Percentiles rank a stretch among this genome's conserved stretches.
These are phyloP conservation scores for Asclepias syriaca DNA, from an alignment of 257 asterid species.

Conservation along the genomic window DNA sequence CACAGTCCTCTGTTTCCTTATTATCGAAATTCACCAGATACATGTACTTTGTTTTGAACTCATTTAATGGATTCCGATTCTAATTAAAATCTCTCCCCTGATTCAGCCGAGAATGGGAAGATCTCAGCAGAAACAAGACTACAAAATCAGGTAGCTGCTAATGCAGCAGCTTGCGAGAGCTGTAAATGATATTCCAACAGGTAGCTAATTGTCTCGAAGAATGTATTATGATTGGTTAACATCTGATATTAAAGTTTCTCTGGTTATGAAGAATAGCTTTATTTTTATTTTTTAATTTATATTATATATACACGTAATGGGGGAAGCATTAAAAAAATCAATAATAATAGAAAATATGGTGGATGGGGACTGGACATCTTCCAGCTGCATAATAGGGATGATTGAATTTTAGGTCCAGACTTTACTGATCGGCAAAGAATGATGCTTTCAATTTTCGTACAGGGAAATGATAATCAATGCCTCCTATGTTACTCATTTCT, in stretches of 20 bases:
- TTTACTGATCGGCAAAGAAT: conserved; percentile 12
- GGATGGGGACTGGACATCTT: neutral
- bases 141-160: neutral
- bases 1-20: neutral
- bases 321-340: too few species aligned
- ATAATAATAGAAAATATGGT: too few species aligned
- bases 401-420: conserved; percentile 8
- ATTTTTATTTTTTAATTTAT: too few species aligned
- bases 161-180: conserved; percentile 7
- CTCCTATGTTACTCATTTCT: conserved; percentile 10
- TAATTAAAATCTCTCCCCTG: neutral
- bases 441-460: conserved; percentile 5
- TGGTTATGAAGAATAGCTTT: neutral
- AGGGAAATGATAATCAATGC: neutral
- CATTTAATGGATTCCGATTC: neutral
- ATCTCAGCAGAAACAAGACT: neutral
- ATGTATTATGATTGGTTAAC: neutral
- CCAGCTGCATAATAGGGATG: neutral
- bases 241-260: neutral
- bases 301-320: too few species aligned
- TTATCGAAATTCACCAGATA: too few species aligned
- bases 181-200: conserved; percentile 15
- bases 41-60: too few species aligned
- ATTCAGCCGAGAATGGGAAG: conserved; percentile 13
- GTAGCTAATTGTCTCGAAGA: neutral